Base-by-base conservation (phyloP, 2,329 filamentous ascomycete genomes). In the Colletotrichum coccodes region DNA sequence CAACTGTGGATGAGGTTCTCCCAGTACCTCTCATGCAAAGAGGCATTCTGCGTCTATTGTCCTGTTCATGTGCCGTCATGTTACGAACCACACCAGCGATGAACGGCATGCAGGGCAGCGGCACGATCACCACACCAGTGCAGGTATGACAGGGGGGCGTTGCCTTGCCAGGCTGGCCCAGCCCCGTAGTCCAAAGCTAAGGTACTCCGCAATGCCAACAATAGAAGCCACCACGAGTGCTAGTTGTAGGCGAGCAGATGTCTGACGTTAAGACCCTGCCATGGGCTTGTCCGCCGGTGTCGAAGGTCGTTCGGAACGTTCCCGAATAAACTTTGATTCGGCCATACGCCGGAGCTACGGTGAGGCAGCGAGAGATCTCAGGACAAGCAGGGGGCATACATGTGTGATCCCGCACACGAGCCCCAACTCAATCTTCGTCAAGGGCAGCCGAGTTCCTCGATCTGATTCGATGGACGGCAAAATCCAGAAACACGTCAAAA, bases 141-240 rank as follows among this genome's bases (percentile, higher is more conserved):
- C 49, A 42, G 56, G 46, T 50, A 18, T 56, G 32, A 18, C 66
- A 65, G 61, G 65, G 61, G 30, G 16, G 32, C 54, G 49, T 69
- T 69, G 62, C 61, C 66, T 66, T 65, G 54, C 66, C 54, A 60
- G 66, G 66, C 66, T 69, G 66, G 28, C 40, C 49, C 50, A 30
- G 49, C 34, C 49, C 50, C 32, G 23, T 54, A 34, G 21, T 21
- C 66, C 30, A 64, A 53, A 64, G 52, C 60, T 28, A 53, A 59
- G 32, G 26, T 47, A 42, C 60, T 68, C 61, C 66, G 56, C 49
- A 53, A 34, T 65, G 49, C 65, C 65, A 68, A 68, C 64, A 68
- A 68, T 68, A 68, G 66, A 65, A 65, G 40, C 50, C 54, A 56
- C 40, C 54, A 60, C 42, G 28, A 60, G 42, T 50, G 38, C 53